Base-by-base conservation (phyloP, 768 basidiomycete species). In the Pleurotus djamor region DNA sequence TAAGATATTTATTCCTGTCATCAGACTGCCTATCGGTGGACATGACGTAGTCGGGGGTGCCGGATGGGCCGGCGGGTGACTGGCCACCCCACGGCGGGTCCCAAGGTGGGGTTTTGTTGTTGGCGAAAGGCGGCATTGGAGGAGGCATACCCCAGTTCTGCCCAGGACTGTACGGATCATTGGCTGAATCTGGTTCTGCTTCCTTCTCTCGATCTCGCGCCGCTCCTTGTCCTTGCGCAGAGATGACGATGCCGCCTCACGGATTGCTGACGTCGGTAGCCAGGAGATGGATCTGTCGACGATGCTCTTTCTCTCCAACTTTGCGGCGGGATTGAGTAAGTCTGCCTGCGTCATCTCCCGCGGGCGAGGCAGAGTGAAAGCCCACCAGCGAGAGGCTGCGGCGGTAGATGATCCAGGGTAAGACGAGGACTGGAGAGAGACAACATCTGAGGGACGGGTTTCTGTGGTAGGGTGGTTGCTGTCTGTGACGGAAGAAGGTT, bases 51-150 rank as follows among this genome's bases (percentile, higher is more conserved):
- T 38, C 34, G 32, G 5, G 14, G 8, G 35, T 33, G 34, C 12
- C 14, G 37, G 38, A 17, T 47, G 33, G 16, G 0, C 14, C 59
- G 37, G 74, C 75, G 54, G 73, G 73, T 52, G 73, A 64, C 57
- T 76, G 72, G 12, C 84, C 75, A n/a, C 82, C 76, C 85, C 87
- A 88, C 1, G 87, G 87, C 12, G 82, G 78, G 59, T 89, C 85
- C 85, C 87, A 87, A 4, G 87, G 86, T 2, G 87, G 83, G 3
- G 84, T 86, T 58, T 70, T 71, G 56, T 74, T 81, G 55, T 87
- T 84, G 6, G 84, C 67, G n/a, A 82, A 67, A 17, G 73, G 71
- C 10, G 72, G 62, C 34, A 75, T 14, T 74, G 67, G 12, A 73
- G 68, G 43, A 66, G 63, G 68, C 69, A 71, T 17, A 68, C 64